Conservation (phyloP, 371 early-diverging fungal species). For the Mortierella sp. region DNA sequence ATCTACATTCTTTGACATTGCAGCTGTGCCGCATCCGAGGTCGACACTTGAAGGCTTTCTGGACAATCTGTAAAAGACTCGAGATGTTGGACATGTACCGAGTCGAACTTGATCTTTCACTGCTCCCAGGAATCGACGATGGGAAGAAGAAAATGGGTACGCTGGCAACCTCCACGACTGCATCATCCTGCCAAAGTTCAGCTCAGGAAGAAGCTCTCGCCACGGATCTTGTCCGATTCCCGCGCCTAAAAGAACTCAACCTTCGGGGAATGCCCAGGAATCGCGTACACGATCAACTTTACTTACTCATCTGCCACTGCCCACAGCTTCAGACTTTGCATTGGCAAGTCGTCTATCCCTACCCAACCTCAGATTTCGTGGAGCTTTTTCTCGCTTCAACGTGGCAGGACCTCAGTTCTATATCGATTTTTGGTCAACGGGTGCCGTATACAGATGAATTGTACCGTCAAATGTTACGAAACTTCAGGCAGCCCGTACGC, state of each 20-base stretch:
- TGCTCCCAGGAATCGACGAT: too few relatives aligned
- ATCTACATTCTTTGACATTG: neutral
- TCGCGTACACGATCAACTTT: neutral
- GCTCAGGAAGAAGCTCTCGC: too few relatives aligned
- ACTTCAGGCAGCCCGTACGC: neutral
- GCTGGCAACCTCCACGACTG: too few relatives aligned
- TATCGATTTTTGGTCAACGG: neutral
- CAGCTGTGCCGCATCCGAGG: conserved; percentile 1
- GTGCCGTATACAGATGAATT: neutral
- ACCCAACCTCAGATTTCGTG: neutral
- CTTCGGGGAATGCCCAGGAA: too few relatives aligned
- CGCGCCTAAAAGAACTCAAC: too few relatives aligned
- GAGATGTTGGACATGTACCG: neutral
- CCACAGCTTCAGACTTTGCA: neutral
- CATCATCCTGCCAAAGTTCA: neutral
- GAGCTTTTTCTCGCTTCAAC: neutral
- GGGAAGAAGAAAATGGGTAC: too few relatives aligned
- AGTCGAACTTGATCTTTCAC: neutral
- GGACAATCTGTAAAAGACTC: conserved; percentile 10
- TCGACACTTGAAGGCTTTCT: conserved; percentile 12
- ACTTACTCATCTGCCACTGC: neutral
- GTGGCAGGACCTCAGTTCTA: neutral
- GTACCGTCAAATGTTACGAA: neutral
- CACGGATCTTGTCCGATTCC: too few relatives aligned
- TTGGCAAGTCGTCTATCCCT: neutral